Conservation (phyloP, 1,284 basidiomycete species). For the Ceratobasidium sp. region DNA sequence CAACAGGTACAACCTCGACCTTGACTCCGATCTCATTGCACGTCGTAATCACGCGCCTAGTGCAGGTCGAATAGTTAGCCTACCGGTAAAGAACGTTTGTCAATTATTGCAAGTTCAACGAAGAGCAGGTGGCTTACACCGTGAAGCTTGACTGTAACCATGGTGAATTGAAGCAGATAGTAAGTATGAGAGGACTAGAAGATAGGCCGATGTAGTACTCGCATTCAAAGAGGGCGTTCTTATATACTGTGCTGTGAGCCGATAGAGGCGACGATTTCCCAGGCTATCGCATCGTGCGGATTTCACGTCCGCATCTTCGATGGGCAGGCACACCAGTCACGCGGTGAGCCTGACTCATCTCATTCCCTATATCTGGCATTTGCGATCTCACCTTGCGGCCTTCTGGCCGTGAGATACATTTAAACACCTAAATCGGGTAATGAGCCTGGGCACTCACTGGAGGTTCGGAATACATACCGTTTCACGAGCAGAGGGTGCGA, state of each 20-base stretch:
- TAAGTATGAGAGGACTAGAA: background rate
- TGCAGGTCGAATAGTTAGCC: conserved; percentile 58
- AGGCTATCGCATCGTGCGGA: conserved; percentile 4
- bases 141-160: conserved; percentile 31
- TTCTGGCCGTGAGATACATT: background rate
- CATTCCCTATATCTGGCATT: background rate
- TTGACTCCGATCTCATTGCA: conserved; percentile 65
- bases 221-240: background rate
- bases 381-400: background rate
- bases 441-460: background rate
- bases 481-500: no score
- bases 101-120: background rate
- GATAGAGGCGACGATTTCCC: conserved; percentile 11
- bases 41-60: conserved; percentile 60
- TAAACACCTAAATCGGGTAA: background rate
- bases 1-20: conserved; percentile 61
- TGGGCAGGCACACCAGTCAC: background rate
- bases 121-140: background rate
- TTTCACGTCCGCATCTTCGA: background rate
- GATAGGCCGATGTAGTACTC: background rate
- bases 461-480: no score
- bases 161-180: background rate
- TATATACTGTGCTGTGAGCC: background rate
- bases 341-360: background rate
- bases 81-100: background rate